A percentile compares a stretch with the other conserved stretches of the same genome.
These are phyloP conservation scores for Globisporangium megalacanthum DNA, from an alignment of 352 stramenopile genomes.

Conservation along the genomic window DNA sequence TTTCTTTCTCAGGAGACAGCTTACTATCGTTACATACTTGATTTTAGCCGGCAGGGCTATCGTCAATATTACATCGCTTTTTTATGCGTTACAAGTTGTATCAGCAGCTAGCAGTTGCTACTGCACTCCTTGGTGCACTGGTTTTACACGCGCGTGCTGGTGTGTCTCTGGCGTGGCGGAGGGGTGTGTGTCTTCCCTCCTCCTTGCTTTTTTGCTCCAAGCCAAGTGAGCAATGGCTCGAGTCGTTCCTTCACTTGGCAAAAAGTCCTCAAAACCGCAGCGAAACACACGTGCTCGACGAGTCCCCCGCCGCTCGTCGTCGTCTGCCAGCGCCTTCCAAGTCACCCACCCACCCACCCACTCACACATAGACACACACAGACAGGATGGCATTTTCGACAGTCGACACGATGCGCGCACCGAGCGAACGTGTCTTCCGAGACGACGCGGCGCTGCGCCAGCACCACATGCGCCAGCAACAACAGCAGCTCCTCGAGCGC, in stretches of 20 bases:
- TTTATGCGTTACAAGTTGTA: neutral
- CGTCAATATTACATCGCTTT: no score
- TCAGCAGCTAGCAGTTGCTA: neutral
- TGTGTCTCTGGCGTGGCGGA: slow-evolving; percentile 10
- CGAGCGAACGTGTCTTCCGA: slow-evolving; percentile 10
- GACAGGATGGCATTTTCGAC: slow-evolving; percentile 37
- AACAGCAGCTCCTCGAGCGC: slow-evolving; percentile 2
- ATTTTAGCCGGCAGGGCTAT: no score
- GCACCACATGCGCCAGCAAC: slow-evolving; percentile 3
- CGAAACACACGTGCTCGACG: neutral
- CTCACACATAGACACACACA: neutral
- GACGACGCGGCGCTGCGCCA: slow-evolving; percentile 6
- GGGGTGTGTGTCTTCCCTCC: neutral
- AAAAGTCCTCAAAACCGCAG: neutral
- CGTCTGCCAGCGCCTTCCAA: no score
- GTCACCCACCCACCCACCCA: no score
- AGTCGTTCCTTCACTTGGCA: neutral
- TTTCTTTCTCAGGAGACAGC: neutral
- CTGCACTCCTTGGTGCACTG: neutral
- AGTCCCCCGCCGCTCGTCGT: neutral
- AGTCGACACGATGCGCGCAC: slow-evolving; percentile 35
- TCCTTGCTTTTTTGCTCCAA: neutral
- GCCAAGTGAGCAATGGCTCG: neutral
- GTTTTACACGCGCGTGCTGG: neutral
- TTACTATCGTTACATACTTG: no score